Evolutionary conservation across 2,329 filamentous ascomycete species (phyloP).

Genomic region (Davidsoniella australis): DNA sequence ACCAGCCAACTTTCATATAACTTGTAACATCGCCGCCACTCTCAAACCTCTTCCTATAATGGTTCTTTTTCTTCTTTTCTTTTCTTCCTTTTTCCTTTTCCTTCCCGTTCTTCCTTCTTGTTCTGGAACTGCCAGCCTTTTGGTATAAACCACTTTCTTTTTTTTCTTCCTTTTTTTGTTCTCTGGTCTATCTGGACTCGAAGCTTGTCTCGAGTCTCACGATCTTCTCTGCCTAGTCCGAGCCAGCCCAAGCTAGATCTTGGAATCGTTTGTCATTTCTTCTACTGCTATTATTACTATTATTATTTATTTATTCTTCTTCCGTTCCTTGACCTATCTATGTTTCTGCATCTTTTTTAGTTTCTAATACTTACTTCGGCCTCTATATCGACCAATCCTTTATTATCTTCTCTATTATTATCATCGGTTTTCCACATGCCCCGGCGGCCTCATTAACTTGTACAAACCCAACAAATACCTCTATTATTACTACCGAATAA

Average conservation of each 20-base stretch:
- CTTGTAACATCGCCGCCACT: constrained; percentile 3
- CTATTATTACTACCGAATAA: background rate
- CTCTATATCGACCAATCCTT: background rate
- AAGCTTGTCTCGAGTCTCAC: background rate
- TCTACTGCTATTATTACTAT: background rate
- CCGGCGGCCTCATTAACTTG: background rate
- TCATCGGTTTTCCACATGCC: constrained; percentile 2
- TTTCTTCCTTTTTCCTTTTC: background rate
- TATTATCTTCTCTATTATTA: background rate
- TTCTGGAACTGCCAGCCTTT: background rate
- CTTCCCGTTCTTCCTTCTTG: background rate
- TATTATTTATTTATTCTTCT: background rate
- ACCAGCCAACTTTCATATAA: background rate
- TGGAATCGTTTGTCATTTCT: background rate
- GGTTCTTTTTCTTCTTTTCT: background rate
- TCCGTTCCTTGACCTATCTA: background rate
- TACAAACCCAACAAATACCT: background rate
- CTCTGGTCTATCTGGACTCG: background rate
- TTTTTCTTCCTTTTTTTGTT: background rate
- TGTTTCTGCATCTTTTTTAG: background rate
- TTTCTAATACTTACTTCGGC: background rate
- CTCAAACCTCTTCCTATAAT: background rate
- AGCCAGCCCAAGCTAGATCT: too few relatives aligned
- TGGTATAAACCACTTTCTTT: background rate
- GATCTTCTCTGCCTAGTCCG: too few relatives aligned